A percentile compares a stretch with the other conserved stretches of the same genome.
phyloP scores from a whole-genome alignment of 2,329 filamentous ascomycete species.

The Clarireedia homoeocarpa region DNA sequence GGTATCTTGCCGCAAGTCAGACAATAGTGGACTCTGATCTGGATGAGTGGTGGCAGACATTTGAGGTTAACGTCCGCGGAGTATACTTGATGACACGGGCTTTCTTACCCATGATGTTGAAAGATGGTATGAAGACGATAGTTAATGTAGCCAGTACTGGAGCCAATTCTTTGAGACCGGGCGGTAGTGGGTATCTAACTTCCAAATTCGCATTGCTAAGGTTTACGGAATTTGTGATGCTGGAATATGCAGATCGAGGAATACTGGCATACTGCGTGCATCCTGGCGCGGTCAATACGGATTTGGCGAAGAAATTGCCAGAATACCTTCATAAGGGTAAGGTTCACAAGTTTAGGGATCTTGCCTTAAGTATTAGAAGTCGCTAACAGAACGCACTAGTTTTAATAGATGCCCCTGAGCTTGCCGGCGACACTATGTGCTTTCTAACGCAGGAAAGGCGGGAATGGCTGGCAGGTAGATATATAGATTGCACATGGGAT shows the following conservation, averaged over 20 bases:
- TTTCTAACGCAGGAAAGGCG: conserved; percentile 35
- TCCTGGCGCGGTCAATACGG: conserved; percentile 34
- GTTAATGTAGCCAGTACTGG: conserved; percentile 41
- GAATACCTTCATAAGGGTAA: conserved; percentile 21
- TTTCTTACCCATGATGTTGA: conserved; percentile 22
- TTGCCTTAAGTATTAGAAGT: no score
- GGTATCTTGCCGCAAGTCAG: conserved; percentile 10
- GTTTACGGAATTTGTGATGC: conserved; percentile 40
- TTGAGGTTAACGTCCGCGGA: conserved; percentile 19
- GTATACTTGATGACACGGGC: conserved; percentile 15
- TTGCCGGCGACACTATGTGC: conserved; percentile 36
- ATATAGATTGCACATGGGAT: conserved; percentile 38
- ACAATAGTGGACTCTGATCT: conserved; percentile 13
- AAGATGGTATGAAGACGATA: conserved; percentile 33
- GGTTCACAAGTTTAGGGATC: neutral
- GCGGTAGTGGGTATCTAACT: conserved; percentile 39
- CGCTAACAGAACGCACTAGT: conserved; percentile 11
- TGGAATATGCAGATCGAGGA: conserved; percentile 38
- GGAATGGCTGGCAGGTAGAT: conserved; percentile 40
- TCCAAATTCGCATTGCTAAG: conserved; percentile 42
- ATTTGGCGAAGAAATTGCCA: conserved; percentile 30
- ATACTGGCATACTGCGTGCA: conserved; percentile 35
- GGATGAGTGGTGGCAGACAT: conserved; percentile 18
- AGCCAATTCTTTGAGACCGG: conserved; percentile 30
- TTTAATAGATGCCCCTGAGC: conserved; percentile 32